These are phyloP conservation scores for Pseudofabraea citricarpa DNA, from an alignment of 2,329 filamentous ascomycete genomes.

Conservation along the genomic window DNA sequence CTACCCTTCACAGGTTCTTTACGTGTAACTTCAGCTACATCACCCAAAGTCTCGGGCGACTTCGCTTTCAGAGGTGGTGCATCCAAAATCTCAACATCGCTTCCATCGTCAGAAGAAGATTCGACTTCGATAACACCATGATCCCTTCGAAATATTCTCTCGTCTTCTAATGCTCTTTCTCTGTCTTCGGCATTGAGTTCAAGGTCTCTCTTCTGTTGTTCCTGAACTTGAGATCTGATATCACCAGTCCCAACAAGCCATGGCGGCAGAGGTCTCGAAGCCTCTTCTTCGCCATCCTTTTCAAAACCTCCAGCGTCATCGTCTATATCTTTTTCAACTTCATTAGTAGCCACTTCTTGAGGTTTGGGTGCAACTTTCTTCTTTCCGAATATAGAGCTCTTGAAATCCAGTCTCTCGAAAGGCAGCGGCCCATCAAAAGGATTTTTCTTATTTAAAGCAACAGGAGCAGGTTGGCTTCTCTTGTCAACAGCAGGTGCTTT, in stretches of 20 bases:
- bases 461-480: slow-evolving; percentile 28
- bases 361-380: slow-evolving; percentile 24
- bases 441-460: slow-evolving; percentile 51
- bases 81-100: slow-evolving; percentile 40
- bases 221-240: slow-evolving; percentile 57
- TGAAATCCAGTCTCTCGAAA: slow-evolving; percentile 80
- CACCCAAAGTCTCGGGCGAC: slow-evolving; percentile 8
- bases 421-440: slow-evolving; percentile 78
- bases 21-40: slow-evolving; percentile 27
- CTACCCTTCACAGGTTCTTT: slow-evolving; percentile 18
- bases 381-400: slow-evolving; percentile 52
- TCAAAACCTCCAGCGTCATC: slow-evolving; percentile 33
- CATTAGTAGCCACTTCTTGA: slow-evolving; percentile 9
- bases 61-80: slow-evolving; percentile 26
- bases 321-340: slow-evolving; percentile 24
- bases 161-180: slow-evolving; percentile 51
- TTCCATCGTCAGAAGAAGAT: slow-evolving; percentile 48
- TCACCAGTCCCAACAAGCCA: slow-evolving; percentile 66
- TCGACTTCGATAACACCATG: slow-evolving; percentile 56
- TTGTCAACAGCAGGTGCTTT: slow-evolving; percentile 41
- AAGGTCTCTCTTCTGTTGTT: slow-evolving; percentile 50
- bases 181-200: slow-evolving; percentile 62
- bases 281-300: slow-evolving; percentile 25
- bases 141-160: slow-evolving; percentile 40
- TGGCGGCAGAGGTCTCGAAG: slow-evolving; percentile 59